Base-by-base conservation (phyloP, 306 rosid species). In the Pueraria montana region DNA sequence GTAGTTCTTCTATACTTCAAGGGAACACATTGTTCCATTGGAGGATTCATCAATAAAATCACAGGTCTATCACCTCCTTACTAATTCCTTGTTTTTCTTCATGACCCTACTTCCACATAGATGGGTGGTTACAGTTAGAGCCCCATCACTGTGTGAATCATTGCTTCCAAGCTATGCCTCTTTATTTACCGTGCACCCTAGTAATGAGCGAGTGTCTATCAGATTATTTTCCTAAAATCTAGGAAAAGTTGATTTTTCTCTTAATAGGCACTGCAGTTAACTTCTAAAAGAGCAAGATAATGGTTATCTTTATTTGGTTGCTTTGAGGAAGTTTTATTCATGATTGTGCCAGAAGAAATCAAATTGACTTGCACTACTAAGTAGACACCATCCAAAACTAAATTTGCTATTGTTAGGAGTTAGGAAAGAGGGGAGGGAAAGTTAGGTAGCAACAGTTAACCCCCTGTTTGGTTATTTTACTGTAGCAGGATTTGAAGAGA, bases 231-330 rank as follows among this genome's bases (percentile, higher is more conserved):
- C 63, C 53, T 9, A 43, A 38, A 43, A 23, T 45, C 32, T 17
- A 68, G 30, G 32, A 10, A 27, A 62, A 5, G 12, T 42, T 43
- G n/a, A 8, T 42, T 61, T 59, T 56, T 56, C 61, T 77, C 34
- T 43, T n/a, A 27, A 70, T 45, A 76, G 45, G 61, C 62, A 61
- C 59, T 24, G 45, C 59, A 23, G 17, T 63, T 59, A 43, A 76
- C 45, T 76, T 61, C 9, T 23, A 14, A 20, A 38, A 38, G 10
- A 23, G 55, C 14, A 74, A 55, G 10, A 53, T 76, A 42, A 59
- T 24, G 42, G 43, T 23, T 56, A 74, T 74, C 67, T 56, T 20
- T 56, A 27, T 72, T 50, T 23, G 64, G 46, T 74, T 53, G 20
- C 21, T 52, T 55, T 20, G 24, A 66, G 66, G 23, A 49, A 20